Evolutionary conservation across 805 yeast genomes (phyloP), one percentile per base, ranked within the genome.

Genomic region (Cyberlindnera maritima): DNA sequence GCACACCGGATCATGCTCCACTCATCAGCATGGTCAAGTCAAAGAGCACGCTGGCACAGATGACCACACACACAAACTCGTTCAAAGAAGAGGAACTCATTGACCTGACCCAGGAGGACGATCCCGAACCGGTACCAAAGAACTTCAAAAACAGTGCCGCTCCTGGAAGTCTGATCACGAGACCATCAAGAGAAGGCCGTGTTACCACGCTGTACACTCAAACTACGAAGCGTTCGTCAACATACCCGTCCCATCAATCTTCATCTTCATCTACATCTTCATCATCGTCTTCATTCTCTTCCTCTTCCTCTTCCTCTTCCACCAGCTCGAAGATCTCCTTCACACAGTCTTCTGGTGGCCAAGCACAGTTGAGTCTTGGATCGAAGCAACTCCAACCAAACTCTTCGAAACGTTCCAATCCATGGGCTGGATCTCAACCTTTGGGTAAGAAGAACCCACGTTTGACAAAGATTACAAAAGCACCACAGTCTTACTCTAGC

Each of bases 371-470:
- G 13, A 42, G 32, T 32, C 45, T 45, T 36, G 50, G 49, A 4
- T 20, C 36, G 13, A 44, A 40, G 21, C 31, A 34, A 17, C 12
- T 36, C 12, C 20, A 19, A 14, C 20, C 33, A 2, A 36, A 21
- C 25, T 21, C 53, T n/a, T 35, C 43, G 19, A 50, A 50, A 36
- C 42, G 50, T 26, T 37, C 39, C 17, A 49, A 49, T 21, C 56
- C 56, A 18, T 53, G 56, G 56, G 41, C 31, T 9, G 19, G 25
- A 4, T 34, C 50, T 9, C 31, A 32, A 14, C 32, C 46, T 19
- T 13, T 33, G 20, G 48, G 38, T 29, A 40, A 29, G 23, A 51
- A 49, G 47, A 53, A 53, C 44, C 54, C 54, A 20, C 37, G 54
- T 3, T 4, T 46, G 29, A 11, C 41, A 43, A 19, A 23, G 13